phyloP scores from a whole-genome alignment of 495 filamentous ascomycete species.

The Aspergillus ellipticus region DNA sequence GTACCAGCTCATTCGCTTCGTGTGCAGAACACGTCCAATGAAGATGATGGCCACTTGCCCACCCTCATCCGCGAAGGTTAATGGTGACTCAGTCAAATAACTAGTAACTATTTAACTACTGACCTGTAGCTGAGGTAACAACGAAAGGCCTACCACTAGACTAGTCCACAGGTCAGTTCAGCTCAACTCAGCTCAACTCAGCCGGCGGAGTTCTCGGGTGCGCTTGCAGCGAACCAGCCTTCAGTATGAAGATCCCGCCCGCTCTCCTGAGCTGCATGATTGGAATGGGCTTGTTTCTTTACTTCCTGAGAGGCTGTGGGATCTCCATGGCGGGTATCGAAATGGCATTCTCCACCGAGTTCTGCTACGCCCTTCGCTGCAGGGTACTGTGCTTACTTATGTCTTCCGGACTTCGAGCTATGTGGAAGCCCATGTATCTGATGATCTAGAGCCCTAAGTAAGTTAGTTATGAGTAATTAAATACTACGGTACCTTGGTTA shows the following conservation, averaged over 20 bases:
- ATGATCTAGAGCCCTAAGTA: background rate
- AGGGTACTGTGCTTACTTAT: background rate
- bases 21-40: too few relatives aligned
- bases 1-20: background rate
- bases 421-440: background rate
- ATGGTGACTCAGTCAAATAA: too few relatives aligned
- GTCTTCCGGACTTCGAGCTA: background rate
- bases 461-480: background rate
- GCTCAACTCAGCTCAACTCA: constrained; percentile 1
- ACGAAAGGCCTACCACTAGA: background rate
- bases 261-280: constrained; percentile 10
- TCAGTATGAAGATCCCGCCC: constrained; percentile 17
- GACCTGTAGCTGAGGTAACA: too few relatives aligned
- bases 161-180: background rate
- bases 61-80: too few relatives aligned
- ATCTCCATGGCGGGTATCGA: background rate
- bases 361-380: background rate
- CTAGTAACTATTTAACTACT: background rate
- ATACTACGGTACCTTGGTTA: too few relatives aligned
- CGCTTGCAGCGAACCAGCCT: constrained; percentile 14
- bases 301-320: background rate
- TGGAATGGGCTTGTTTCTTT: constrained; percentile 3
- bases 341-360: background rate
- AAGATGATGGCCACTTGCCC: too few relatives aligned
- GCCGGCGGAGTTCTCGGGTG: constrained; percentile 12